Conservation (phyloP, 225 moss, liverwort and hornwort species). For the Rhytidiadelphus loreus region DNA sequence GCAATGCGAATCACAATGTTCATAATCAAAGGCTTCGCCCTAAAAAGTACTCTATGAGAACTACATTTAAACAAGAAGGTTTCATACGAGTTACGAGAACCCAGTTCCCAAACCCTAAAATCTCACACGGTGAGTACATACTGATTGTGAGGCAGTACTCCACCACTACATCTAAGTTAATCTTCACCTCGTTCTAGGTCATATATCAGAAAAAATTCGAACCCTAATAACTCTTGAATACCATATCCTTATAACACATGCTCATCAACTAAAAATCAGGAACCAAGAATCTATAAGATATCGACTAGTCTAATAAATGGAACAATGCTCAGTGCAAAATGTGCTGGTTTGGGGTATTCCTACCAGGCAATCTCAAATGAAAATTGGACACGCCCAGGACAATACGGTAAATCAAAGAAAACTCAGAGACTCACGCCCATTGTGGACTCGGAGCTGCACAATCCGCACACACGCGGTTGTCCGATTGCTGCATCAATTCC, state of each 20-base stretch:
- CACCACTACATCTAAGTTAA: neutral
- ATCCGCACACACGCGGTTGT: slow-evolving; percentile 71
- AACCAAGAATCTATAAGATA: neutral
- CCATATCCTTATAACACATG: too few species aligned
- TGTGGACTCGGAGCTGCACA: slow-evolving; percentile 62
- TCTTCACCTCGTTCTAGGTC: neutral
- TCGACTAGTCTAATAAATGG: too few species aligned
- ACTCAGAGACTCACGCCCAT: slow-evolving; percentile 63
- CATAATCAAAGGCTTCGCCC: neutral
- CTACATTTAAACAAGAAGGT: neutral
- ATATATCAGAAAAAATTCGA: neutral
- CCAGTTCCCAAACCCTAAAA: neutral
- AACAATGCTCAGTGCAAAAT: neutral
- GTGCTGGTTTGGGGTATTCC: neutral
- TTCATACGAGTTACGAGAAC: neutral
- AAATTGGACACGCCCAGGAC: neutral
- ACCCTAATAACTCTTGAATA: neutral
- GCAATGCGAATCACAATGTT: neutral
- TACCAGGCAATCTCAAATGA: neutral
- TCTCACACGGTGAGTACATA: neutral
- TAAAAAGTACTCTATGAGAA: neutral
- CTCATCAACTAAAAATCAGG: neutral
- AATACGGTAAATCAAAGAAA: neutral
- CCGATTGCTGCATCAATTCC: slow-evolving; percentile 48
- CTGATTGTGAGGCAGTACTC: neutral